phyloP scores from a whole-genome alignment of 2,329 filamentous ascomycete species.

The Phyllosticta paracitricarpa region DNA sequence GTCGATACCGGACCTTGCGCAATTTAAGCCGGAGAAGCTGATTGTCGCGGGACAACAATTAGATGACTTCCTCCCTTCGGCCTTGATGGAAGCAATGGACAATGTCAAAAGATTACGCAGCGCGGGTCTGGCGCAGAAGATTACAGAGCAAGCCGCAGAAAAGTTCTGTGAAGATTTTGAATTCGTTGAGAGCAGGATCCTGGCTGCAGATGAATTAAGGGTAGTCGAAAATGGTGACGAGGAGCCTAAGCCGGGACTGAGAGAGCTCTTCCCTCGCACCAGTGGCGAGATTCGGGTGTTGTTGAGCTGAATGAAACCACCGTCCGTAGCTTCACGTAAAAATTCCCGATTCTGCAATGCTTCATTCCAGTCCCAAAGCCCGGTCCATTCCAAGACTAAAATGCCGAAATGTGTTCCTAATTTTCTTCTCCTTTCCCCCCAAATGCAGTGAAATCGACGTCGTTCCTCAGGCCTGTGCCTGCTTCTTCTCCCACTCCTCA shows the following conservation, averaged over 20 bases:
- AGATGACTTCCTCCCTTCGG: constrained; percentile 86
- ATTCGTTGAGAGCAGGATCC: constrained; percentile 51
- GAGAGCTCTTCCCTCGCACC: constrained; percentile 53
- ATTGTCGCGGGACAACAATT: constrained; percentile 61
- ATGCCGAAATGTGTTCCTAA: not conserved
- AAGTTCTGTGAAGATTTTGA: constrained; percentile 81
- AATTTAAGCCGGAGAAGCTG: constrained; percentile 53
- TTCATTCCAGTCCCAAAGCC: not conserved
- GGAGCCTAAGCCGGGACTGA: constrained; percentile 32
- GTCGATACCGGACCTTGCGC: constrained; percentile 43
- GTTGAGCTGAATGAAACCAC: constrained; percentile 39
- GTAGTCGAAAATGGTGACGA: constrained; percentile 27
- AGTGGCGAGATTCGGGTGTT: constrained; percentile 54
- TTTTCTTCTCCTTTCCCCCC: not conserved
- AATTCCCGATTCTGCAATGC: not conserved
- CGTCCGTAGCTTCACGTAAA: not conserved
- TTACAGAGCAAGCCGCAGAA: constrained; percentile 75
- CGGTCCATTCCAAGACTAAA: not conserved
- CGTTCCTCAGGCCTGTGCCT: constrained; percentile 23
- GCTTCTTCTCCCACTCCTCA: constrained; percentile 72
- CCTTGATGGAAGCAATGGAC: constrained; percentile 82
- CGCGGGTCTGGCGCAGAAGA: constrained; percentile 57
- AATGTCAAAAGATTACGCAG: constrained; percentile 67
- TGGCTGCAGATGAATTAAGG: constrained; percentile 46
- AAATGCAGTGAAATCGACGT: not conserved